Base-by-base conservation (phyloP, 768 basidiomycete species). In the Boletellus ananiceps region DNA sequence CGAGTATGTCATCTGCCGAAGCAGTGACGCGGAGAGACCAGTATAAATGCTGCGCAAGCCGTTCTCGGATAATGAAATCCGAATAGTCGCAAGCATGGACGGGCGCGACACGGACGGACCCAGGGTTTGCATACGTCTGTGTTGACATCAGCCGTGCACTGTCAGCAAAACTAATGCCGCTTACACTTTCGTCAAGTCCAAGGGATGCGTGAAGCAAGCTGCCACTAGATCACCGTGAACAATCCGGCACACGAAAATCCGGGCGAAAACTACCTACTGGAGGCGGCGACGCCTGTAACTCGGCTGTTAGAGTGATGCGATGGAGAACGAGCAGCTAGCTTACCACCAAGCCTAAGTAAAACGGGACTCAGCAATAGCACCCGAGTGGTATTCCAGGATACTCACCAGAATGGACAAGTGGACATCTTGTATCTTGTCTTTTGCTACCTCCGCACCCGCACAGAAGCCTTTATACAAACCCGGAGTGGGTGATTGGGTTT, bases 1-100 rank as follows among this genome's bases (percentile, higher is more conserved):
- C 0, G 89, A 89, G 61, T 94, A 94, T 9, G 89, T 84, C 90
- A 93, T 92, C 69, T 94, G 92, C 44, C 92, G 79, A 66, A 93
- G 74, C 19, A 92, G 67, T 3, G 91, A 89, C 5, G 91, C 91
- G 5, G 84, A 82, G 31, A 93, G 76, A 19, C 92, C 92, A 11
- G 85, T 82, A 58, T 88, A 93, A 21, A 93, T 68, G 53, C 88
- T 87, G 49, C 76, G 76, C 54, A 90, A 62, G 54, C 92, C 91
- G 16, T 81, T 80, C 54, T 82, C 73, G 14, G 74, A 68, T 31
- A 93, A 69, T 14, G 90, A 86, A 47, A 70, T 70, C 40, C 78
- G 78, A 40, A 93, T 72, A 18, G 87, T 79, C 33, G 73, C 70
- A 50, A 87, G 57, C 63, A 82, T 87, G 5, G 87, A 87, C 21